Evolutionary conservation across 2,329 filamentous ascomycete genomes (phyloP).

Genomic region (Sclerotiophoma versabilis): DNA sequence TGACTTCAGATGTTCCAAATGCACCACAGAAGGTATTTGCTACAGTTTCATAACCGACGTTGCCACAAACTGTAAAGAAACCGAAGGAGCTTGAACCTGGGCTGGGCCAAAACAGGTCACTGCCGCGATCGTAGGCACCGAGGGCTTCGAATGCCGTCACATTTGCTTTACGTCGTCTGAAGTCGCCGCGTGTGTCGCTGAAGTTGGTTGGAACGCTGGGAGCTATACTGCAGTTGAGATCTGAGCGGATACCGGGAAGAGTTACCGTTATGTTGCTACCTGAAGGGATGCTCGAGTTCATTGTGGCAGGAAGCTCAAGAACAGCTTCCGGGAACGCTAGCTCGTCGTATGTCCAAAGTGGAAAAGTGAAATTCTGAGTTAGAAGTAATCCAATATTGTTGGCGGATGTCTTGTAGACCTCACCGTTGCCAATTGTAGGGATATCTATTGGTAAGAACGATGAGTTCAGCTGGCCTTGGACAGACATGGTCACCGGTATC

Average conservation of each 20-base stretch:
- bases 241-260: constrained; percentile 1
- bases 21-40: neutral
- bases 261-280: neutral
- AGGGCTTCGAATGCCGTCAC: neutral
- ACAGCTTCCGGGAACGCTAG: neutral
- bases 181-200: neutral
- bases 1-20: neutral
- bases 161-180: neutral
- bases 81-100: neutral
- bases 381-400: constrained; percentile 1
- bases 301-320: neutral
- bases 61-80: neutral
- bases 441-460: neutral
- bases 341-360: constrained; percentile 1
- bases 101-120: neutral
- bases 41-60: no score
- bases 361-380: neutral
- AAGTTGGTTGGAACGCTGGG: neutral
- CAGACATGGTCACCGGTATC: neutral
- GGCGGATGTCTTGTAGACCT: neutral
- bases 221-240: neutral
- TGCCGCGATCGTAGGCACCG: neutral
- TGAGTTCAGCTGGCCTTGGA: neutral
- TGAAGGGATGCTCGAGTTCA: neutral
- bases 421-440: no score